Conservation (phyloP, 2,329 filamentous ascomycete genomes). For the Truncatella angustata region DNA sequence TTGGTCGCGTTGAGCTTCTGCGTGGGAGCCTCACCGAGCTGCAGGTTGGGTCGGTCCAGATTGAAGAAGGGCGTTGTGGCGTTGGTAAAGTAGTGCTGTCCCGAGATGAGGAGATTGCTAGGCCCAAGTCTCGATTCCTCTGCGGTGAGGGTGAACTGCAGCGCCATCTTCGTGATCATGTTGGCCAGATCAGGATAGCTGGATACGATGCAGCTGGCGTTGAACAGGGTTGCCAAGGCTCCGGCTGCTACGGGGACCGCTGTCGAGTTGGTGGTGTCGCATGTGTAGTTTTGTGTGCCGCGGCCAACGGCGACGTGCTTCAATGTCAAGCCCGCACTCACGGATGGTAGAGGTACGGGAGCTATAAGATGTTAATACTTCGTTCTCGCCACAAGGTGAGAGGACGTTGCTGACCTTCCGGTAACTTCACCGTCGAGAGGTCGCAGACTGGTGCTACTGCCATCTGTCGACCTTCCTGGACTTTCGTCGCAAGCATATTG, state of each 20-base stretch:
- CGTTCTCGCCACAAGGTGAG: neutral
- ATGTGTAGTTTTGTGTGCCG: constrained; percentile 94
- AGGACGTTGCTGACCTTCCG: constrained; percentile 40
- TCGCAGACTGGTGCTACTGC: constrained; percentile 48
- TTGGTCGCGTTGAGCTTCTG: constrained; percentile 58
- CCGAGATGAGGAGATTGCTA: constrained; percentile 62
- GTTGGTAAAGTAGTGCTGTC: constrained; percentile 79
- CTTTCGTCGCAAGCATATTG: constrained; percentile 55
- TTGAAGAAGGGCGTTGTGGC: constrained; percentile 75
- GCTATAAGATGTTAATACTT: constrained; percentile 37
- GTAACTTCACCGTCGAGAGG: constrained; percentile 50
- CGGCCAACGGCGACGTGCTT: constrained; percentile 82
- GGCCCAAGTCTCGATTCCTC: constrained; percentile 45
- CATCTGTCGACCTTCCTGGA: constrained; percentile 44
- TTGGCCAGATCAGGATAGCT: constrained; percentile 65
- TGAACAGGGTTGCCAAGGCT: constrained; percentile 82
- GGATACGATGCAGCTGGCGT: constrained; percentile 76
- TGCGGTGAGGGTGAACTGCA: constrained; percentile 60
- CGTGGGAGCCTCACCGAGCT: constrained; percentile 61
- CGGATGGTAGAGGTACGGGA: constrained; percentile 58
- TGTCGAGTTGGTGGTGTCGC: constrained; percentile 58
- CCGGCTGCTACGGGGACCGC: constrained; percentile 65
- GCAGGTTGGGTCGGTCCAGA: constrained; percentile 56
- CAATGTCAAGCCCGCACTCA: constrained; percentile 59
- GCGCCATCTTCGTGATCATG: constrained; percentile 63